These are phyloP conservation scores for Aeschynomene evenia DNA, from an alignment of 306 rosid species.

Conservation along the genomic window DNA sequence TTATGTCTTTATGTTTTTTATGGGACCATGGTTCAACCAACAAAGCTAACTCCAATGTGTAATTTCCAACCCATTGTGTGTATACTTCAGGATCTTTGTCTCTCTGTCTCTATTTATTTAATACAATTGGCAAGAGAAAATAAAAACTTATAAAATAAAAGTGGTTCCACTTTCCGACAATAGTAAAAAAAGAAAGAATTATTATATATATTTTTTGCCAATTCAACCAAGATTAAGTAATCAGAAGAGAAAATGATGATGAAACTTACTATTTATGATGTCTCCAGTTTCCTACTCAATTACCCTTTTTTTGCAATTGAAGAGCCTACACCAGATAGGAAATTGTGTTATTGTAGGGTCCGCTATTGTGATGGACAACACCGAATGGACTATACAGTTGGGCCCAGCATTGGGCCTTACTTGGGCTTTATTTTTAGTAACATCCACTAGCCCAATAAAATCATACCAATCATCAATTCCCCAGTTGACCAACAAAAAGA, in stretches of 20 bases:
- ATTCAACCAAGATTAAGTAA: background rate
- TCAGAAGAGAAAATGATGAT: background rate
- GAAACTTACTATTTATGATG: background rate
- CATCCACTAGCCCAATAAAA: background rate
- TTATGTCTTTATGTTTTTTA: constrained; percentile 35
- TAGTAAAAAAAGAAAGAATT: constrained; percentile 20
- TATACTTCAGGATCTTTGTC: constrained; percentile 27
- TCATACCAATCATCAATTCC: background rate
- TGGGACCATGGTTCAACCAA: constrained; percentile 44
- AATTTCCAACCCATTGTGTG: constrained; percentile 33
- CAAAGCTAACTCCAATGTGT: constrained; percentile 31
- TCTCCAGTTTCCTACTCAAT: background rate
- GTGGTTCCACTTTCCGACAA: background rate
- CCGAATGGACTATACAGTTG: background rate
- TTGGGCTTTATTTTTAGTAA: no score
- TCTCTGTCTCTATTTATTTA: constrained; percentile 19
- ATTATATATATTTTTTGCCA: constrained; percentile 13
- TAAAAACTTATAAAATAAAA: no score
- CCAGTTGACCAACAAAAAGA: no score
- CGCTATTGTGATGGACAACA: background rate
- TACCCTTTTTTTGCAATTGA: background rate
- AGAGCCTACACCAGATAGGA: background rate
- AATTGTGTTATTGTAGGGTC: background rate
- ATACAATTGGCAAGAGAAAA: background rate
- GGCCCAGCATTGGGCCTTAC: constrained; percentile 4